These are phyloP conservation scores for Debaryomycetaceae sp. DNA, from an alignment of 1,139 yeast species.

Conservation along the genomic window DNA sequence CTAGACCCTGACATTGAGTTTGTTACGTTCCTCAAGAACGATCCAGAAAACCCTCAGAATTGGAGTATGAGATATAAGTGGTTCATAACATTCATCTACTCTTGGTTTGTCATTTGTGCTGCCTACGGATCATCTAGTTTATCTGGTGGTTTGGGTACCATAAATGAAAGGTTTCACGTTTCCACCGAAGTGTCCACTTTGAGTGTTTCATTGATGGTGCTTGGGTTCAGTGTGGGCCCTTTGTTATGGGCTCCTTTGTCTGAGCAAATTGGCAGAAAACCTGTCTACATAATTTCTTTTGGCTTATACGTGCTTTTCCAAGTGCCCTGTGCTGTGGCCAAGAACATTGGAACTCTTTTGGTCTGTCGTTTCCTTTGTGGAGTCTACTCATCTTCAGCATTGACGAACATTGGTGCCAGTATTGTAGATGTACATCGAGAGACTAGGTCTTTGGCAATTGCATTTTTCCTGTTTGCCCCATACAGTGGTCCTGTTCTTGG, in stretches of 20 bases:
- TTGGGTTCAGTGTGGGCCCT: conserved; percentile 88
- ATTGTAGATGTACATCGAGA: conserved; percentile 81
- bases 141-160: conserved; percentile 75
- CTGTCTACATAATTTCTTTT: conserved; percentile 76
- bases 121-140: conserved; percentile 90
- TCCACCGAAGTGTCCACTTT: conserved; percentile 75
- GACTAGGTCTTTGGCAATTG: conserved; percentile 85
- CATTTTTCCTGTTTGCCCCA: conserved; percentile 88
- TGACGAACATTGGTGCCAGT: conserved; percentile 86
- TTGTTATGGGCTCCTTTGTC: conserved; percentile 87
- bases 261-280: conserved; percentile 82
- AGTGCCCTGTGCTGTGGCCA: conserved; percentile 85
- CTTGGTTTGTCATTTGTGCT: conserved; percentile 74
- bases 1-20: conserved; percentile 71
- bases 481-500: conserved; percentile 92
- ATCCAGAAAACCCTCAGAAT: conserved; percentile 85
- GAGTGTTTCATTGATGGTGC: conserved; percentile 80
- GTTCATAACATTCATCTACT: conserved; percentile 63
- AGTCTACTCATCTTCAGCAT: conserved; percentile 79
- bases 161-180: conserved; percentile 62
- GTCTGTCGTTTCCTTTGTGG: conserved; percentile 86
- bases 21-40: conserved; percentile 73
- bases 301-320: conserved; percentile 74
- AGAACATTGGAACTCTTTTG: conserved; percentile 75
- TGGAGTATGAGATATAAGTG: conserved; percentile 64